Conservation (phyloP, 441 rosid species). For the Corymbia citriodora region DNA sequence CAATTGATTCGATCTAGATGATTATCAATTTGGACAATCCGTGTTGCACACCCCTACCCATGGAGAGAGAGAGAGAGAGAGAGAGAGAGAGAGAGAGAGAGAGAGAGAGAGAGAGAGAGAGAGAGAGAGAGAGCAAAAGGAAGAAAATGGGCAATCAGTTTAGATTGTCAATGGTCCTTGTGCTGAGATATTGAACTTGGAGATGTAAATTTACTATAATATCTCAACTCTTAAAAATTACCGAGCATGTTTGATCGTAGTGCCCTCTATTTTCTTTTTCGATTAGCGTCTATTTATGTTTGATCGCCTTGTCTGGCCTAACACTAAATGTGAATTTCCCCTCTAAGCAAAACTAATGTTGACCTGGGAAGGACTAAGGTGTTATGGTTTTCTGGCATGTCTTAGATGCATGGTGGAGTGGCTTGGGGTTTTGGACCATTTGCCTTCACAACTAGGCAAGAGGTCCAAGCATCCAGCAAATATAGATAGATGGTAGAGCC, state of each 20-base stretch:
- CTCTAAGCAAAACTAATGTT: not conserved
- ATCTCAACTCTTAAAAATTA: fast-evolving
- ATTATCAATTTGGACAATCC: too few relatives aligned
- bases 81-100: fast-evolving
- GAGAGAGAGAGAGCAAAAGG: not conserved
- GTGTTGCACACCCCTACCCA: too few relatives aligned
- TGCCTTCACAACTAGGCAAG: not conserved
- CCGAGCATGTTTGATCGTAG: not conserved
- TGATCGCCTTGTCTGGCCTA: not conserved
- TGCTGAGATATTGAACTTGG: not conserved
- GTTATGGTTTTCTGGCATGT: not conserved
- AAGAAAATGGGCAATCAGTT: not conserved
- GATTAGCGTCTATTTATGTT: not conserved
- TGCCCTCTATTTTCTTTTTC: not conserved
- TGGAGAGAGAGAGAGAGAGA: not conserved
- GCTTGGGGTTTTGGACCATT: not conserved
- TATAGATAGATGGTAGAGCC: not conserved
- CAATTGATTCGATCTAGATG: too few relatives aligned
- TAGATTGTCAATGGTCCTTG: not conserved
- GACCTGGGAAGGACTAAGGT: not conserved
- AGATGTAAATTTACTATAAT: too few relatives aligned
- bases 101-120: too few relatives aligned
- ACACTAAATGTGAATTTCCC: not conserved
- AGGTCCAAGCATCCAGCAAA: not conserved
- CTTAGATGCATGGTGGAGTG: not conserved